Evolutionary conservation across 371 early-diverging fungal genomes (phyloP), one percentile per base, ranked within the genome.

Genomic region (Ordospora colligata): DNA sequence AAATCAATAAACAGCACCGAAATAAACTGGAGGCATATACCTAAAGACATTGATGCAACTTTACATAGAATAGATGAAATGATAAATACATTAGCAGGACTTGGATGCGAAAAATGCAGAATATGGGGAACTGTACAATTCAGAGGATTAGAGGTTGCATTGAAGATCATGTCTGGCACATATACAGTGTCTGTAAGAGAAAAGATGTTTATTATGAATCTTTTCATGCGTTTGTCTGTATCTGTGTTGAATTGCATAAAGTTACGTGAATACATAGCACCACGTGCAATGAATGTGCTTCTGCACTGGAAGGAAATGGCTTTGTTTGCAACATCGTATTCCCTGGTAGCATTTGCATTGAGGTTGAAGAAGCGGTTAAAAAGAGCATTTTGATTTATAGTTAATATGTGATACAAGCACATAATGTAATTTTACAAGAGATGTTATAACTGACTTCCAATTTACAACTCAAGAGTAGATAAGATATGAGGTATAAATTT

Each of bases 101-200:
- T 95, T 14, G 91, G 90, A 0, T 97, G 97, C 83, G 93, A 95
- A 81, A 95, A 95, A 83, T 97, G 97, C 80, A 85, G 92, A 64
- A 85, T 97, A 37, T 97, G 97, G 97, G 96, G 96, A 21, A 97
- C 96, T 62, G 72, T 88, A 11, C 88, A 89, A 74, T 70, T 84
- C 40, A 79, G 69, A 19, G 84, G 84, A 40, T 77, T 96, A 9
- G 93, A 91, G 52, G 92, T 94, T 0, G 95, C 95, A 0, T 85
- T 95, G 21, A 96, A 96, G 81, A 87, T 92, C 8, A 83, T 94
- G 27, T 58, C 58, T n/a, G 58, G 58, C 14, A 17, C 32, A 7
- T 17, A 14, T 0, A 37, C 27, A 17, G 7, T 58, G 40, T 27
- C 27, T 17, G 40, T 7, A 2, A 27, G 27, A 1, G 58, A 58